Evolutionary conservation across 2,329 filamentous ascomycete genomes (phyloP).

Genomic region (Coniochaeta ligniaria): DNA sequence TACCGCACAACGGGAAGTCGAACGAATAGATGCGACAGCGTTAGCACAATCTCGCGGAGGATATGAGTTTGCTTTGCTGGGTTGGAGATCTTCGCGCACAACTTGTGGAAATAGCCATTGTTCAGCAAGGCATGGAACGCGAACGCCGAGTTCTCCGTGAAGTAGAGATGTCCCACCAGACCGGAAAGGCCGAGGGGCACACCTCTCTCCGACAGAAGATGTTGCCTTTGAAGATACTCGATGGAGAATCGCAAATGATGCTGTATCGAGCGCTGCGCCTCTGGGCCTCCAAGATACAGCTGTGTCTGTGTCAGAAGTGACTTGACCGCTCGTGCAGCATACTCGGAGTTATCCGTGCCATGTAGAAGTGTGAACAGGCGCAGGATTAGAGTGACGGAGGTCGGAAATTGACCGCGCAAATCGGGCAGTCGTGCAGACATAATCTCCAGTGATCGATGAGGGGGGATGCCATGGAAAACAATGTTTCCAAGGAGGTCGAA

Average conservation of each 20-base stretch:
- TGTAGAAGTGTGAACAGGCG: conserved; percentile 61
- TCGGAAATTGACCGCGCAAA: conserved; percentile 69
- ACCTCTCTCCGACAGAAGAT: conserved; percentile 54
- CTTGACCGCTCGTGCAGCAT: conserved; percentile 54
- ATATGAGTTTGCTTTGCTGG: conserved; percentile 34
- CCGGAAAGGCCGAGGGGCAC: conserved; percentile 66
- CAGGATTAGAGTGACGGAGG: conserved; percentile 66
- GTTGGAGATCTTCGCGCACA: conserved; percentile 51
- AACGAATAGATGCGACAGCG: conserved; percentile 65
- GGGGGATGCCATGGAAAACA: conserved; percentile 62
- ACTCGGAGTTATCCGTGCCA: conserved; percentile 55
- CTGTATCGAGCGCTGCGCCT: conserved; percentile 60
- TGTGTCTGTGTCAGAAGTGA: conserved; percentile 63
- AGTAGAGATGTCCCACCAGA: conserved; percentile 66
- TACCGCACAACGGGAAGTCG: conserved; percentile 43
- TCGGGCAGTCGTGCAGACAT: conserved; percentile 68
- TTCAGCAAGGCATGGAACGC: conserved; percentile 70
- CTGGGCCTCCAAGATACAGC: conserved; percentile 62
- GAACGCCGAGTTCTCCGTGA: conserved; percentile 67
- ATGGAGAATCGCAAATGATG: conserved; percentile 77
- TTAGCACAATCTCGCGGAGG: conserved; percentile 55
- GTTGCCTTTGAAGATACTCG: conserved; percentile 66
- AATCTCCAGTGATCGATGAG: conserved; percentile 56
- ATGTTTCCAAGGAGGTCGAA: conserved; percentile 78
- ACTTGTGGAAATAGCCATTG: conserved; percentile 57